A percentile compares a stretch with the other conserved stretches of the same genome.
phyloP scores from a whole-genome alignment of 352 stramenopile species.

The Pythium brassicae region DNA sequence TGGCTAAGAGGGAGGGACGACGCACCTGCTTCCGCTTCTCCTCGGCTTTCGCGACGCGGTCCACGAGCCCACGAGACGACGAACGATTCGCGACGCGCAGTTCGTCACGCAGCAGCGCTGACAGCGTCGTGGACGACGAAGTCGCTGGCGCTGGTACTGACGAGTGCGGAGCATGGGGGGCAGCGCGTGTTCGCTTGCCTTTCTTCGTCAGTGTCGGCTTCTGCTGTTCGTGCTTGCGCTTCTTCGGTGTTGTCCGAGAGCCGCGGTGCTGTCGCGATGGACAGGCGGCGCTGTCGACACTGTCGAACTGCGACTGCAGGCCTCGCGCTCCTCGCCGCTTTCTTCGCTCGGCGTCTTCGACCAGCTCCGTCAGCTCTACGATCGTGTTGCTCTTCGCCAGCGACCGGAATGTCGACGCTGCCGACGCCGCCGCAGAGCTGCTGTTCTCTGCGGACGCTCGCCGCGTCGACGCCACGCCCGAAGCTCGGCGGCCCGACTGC shows the following conservation, averaged over 20 bases:
- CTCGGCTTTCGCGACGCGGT: conserved; percentile 38
- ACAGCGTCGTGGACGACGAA: conserved; percentile 20
- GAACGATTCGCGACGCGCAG: conserved; percentile 11
- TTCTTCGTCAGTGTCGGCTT: background rate
- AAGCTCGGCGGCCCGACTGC: conserved; percentile 5
- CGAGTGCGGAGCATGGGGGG: background rate
- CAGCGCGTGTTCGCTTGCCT: background rate
- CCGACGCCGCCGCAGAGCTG: conserved; percentile 2
- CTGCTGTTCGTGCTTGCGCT: too few relatives aligned
- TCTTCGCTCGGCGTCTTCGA: conserved; percentile 26
- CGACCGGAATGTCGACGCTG: background rate
- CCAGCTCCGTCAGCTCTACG: conserved; percentile 22
- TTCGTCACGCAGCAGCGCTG: conserved; percentile 31
- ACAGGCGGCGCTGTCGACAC: background rate
- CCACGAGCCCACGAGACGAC: conserved; percentile 32
- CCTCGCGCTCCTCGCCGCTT: conserved; percentile 12
- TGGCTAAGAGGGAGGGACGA: too few relatives aligned
- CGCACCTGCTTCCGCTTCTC: conserved; percentile 61
- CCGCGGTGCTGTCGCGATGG: background rate
- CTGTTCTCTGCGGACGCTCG: conserved; percentile 1
- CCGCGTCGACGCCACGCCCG: background rate
- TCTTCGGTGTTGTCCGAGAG: background rate
- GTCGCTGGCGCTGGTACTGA: conserved; percentile 1
- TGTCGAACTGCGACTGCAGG: background rate
- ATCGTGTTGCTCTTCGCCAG: conserved; percentile 12